Evolutionary conservation across 1,139 yeast species (phyloP).

Genomic region (Lodderomyces elongisporus): DNA sequence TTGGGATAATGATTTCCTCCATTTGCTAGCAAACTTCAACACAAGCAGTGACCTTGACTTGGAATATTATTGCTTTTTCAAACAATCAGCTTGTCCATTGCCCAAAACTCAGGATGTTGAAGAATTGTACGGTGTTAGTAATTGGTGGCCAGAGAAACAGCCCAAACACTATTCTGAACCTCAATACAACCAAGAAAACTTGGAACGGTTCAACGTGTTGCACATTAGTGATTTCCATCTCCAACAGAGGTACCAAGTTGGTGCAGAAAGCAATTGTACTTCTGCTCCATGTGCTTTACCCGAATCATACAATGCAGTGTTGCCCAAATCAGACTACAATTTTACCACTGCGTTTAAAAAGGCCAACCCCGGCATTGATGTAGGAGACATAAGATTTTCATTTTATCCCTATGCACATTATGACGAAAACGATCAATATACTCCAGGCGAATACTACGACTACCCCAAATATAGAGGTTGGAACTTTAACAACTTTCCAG

Average conservation of each 20-base stretch:
- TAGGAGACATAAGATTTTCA: conserved; percentile 19
- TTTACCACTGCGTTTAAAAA: conserved; percentile 24
- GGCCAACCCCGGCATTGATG: conserved; percentile 18
- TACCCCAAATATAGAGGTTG: conserved; percentile 34
- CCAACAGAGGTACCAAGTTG: conserved; percentile 51
- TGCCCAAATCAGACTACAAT: conserved; percentile 25
- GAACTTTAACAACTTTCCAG: conserved; percentile 44
- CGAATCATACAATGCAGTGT: conserved; percentile 28
- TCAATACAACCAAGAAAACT: conserved; percentile 16
- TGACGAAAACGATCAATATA: conserved; percentile 28
- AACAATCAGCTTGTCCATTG: conserved; percentile 22
- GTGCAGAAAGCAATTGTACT: conserved; percentile 60
- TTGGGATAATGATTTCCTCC: conserved; percentile 38
- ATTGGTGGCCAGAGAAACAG: conserved; percentile 32
- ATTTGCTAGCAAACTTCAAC: conserved; percentile 32
- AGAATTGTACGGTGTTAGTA: conserved; percentile 20
- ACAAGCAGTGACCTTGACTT: conserved; percentile 33
- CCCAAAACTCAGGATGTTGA: conserved; percentile 28
- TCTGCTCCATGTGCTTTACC: conserved; percentile 46
- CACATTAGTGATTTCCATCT: conserved; percentile 65
- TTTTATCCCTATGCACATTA: conserved; percentile 22
- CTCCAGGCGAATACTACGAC: conserved; percentile 38
- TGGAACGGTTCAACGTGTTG: conserved; percentile 49
- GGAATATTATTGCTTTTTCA: conserved; percentile 31
- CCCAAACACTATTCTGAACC: conserved; percentile 23